Percentiles rank a stretch among this genome's conserved stretches.
phyloP scores from a whole-genome alignment of 2,329 filamentous ascomycete species.

The Botryotinia narcissicola region DNA sequence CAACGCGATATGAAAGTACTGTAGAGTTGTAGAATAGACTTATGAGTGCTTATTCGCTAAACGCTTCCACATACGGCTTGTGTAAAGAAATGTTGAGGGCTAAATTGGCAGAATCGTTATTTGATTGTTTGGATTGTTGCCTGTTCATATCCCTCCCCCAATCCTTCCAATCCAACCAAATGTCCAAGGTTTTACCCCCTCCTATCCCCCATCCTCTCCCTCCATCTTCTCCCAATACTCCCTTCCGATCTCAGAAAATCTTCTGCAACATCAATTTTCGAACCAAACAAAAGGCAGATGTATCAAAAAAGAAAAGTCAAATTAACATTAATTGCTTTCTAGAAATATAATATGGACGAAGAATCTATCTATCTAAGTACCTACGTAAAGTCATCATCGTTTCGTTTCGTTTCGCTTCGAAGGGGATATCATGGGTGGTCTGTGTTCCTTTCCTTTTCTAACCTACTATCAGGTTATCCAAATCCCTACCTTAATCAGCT shows the following conservation, averaged over 20 bases:
- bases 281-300: neutral
- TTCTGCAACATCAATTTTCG: neutral
- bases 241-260: no score
- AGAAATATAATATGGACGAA: neutral
- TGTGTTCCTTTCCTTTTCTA: neutral
- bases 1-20: neutral
- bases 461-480: neutral
- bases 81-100: neutral
- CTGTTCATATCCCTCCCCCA: neutral
- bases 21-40: neutral
- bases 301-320: neutral
- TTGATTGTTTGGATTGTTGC: neutral
- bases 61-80: neutral
- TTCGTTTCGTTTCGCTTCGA: neutral
- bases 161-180: no score
- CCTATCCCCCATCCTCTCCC: no score
- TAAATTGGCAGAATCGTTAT: neutral
- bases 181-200: no score
- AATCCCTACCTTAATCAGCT: neutral
- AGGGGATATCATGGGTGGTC: conserved; percentile 2
- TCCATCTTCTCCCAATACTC: no score
- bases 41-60: neutral
- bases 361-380: neutral
- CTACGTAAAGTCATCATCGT: neutral
- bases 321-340: neutral